Evolutionary conservation across 805 yeast genomes (phyloP).

Genomic region (Schwanniomyces yamadae): DNA sequence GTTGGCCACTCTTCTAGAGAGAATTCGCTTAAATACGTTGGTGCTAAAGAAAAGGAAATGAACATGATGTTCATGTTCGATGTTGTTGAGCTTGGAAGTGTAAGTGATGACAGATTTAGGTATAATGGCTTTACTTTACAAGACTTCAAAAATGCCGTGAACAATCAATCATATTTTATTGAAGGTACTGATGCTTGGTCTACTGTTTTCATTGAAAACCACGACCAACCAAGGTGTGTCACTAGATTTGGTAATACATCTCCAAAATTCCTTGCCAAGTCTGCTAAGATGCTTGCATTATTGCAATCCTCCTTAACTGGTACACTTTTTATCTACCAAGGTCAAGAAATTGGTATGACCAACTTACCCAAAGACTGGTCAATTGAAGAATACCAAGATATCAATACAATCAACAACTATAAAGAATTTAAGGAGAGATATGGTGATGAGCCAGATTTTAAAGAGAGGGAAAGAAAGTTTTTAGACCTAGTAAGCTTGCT

Average conservation of each 20-base stretch:
- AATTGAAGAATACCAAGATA: slow-evolving; percentile 50
- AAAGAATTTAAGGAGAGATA: slow-evolving; percentile 26
- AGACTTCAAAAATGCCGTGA: slow-evolving; percentile 43
- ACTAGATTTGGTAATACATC: slow-evolving; percentile 51
- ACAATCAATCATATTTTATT: slow-evolving; percentile 34
- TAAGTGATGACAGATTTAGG: slow-evolving; percentile 33
- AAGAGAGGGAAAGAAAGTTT: slow-evolving; percentile 17
- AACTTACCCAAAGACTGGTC: slow-evolving; percentile 49
- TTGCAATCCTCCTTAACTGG: slow-evolving; percentile 50
- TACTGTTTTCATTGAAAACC: slow-evolving; percentile 55
- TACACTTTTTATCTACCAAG: slow-evolving; percentile 57
- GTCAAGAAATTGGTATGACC: slow-evolving; percentile 59
- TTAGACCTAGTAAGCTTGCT: slow-evolving; percentile 34
- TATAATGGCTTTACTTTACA: slow-evolving; percentile 30
- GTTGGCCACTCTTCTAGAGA: slow-evolving; percentile 45
- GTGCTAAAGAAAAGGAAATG: slow-evolving; percentile 37
- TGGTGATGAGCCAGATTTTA: slow-evolving; percentile 23
- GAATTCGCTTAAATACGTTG: slow-evolving; percentile 43
- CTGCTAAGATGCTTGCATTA: slow-evolving; percentile 50
- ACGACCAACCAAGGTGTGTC: slow-evolving; percentile 56
- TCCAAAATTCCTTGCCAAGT: slow-evolving; percentile 28
- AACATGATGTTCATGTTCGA: slow-evolving; percentile 37
- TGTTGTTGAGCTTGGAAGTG: slow-evolving; percentile 37
- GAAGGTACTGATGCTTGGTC: slow-evolving; percentile 57
- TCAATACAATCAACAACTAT: slow-evolving; percentile 46